Conservation (phyloP, 1,284 basidiomycete genomes). For the Austroboletus niveus region DNA sequence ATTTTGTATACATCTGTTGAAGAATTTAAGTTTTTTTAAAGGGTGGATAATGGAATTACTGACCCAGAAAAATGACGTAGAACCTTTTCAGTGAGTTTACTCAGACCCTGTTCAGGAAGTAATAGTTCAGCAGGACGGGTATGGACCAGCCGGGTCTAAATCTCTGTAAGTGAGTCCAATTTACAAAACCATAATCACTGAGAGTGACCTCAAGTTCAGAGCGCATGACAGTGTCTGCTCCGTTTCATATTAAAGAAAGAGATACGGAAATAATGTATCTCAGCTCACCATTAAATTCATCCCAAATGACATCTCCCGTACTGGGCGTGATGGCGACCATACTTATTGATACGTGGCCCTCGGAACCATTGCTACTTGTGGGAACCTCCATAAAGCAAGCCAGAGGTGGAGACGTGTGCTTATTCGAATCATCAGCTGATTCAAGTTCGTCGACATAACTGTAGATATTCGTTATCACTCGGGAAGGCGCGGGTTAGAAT, state of each 20-base stretch:
- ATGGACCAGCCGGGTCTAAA: conserved; percentile 80
- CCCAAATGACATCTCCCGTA: conserved; percentile 91
- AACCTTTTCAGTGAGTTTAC: conserved; percentile 75
- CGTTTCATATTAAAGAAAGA: conserved; percentile 13
- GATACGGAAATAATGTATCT: not conserved
- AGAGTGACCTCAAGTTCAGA: conserved; percentile 77
- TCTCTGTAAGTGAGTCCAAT: conserved; percentile 3
- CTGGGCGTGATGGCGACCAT: conserved; percentile 82
- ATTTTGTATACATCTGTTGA: conserved; percentile 40
- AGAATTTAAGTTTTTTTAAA: conserved; percentile 10
- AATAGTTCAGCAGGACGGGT: conserved; percentile 83
- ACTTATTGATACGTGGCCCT: conserved; percentile 65
- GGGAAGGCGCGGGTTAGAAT: not conserved
- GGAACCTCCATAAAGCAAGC: conserved; percentile 72
- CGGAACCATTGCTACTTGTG: conserved; percentile 40
- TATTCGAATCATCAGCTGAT: conserved; percentile 64
- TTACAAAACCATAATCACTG: not conserved
- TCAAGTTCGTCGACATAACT: conserved; percentile 76
- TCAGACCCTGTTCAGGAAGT: conserved; percentile 61
- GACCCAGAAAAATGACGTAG: conserved; percentile 67
- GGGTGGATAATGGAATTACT: conserved; percentile 19
- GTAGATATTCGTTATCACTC: conserved; percentile 5
- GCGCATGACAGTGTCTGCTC: conserved; percentile 72
- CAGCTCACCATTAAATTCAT: conserved; percentile 76
- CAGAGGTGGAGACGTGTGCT: conserved; percentile 56